Conservation (phyloP, 495 filamentous ascomycete species). For the Xylaria intraflava region DNA sequence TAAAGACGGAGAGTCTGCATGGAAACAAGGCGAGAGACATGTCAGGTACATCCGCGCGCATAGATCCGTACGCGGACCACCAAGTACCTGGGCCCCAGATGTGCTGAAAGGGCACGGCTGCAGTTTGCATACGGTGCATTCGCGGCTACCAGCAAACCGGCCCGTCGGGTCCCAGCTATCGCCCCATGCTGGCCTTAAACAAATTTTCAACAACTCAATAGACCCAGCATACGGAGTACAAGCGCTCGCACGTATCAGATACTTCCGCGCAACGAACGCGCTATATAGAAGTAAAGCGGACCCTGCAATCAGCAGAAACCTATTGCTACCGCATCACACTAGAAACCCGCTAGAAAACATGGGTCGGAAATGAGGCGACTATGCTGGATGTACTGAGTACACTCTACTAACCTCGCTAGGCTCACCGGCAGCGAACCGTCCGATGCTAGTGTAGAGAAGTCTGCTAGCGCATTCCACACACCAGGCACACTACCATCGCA, state of each 20-base stretch:
- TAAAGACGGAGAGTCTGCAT: conserved; percentile 9
- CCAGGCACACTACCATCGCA: neutral
- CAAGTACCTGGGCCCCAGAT: neutral
- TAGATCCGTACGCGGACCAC: neutral
- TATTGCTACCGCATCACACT: neutral
- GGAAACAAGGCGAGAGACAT: neutral
- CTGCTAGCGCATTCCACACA: neutral
- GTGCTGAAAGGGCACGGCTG: neutral
- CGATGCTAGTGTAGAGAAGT: too few species aligned
- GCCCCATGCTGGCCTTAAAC: neutral
- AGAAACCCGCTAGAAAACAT: neutral
- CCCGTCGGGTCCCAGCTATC: conserved; percentile 3
- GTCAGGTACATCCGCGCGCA: neutral
- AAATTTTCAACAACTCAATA: neutral
- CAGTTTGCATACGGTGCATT: neutral
- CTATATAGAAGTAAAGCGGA: too few species aligned
- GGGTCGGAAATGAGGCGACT: conserved; percentile 3
- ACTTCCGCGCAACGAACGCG: too few species aligned
- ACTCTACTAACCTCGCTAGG: conserved; percentile 9
- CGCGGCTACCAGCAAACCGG: conserved; percentile 1
- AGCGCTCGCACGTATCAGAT: too few species aligned
- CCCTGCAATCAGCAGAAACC: neutral
- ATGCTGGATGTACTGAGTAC: too few species aligned
- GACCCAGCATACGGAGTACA: too few species aligned
- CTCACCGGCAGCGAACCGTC: conserved; percentile 7